Base-by-base conservation (phyloP, 805 yeast species). In the Saccharomyces eubayanus region DNA sequence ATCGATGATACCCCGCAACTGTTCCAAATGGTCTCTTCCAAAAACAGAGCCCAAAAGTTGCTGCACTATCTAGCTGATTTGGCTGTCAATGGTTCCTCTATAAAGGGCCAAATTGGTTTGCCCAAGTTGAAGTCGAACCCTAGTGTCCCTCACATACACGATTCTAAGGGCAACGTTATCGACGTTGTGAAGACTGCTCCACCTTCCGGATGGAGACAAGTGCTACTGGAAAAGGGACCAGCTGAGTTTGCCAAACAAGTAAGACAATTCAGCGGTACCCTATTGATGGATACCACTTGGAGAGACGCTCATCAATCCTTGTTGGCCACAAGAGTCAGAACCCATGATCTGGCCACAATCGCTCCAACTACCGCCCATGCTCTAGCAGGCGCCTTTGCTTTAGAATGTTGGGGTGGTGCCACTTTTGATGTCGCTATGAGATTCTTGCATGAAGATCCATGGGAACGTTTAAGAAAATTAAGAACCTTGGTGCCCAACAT, bases 401-500 rank as follows among this genome's bases (percentile, higher is more conserved):
- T 92, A 53, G 99, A 92, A 75, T 92, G 97, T 77, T 92, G 99
- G 99, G 99, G 99, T 74, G 99, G 99, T 72, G 98, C 99, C 53
- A 92, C 99, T 41, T 92, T 92, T 67, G 99, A 92, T 68, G 98
- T 92, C 53, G 85, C 96, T 53, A 90, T 92, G 97, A 83, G 98
- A 72, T 92, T 92, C 80, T 78, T 92, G 64, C 89, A 91, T 72
- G 99, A 92, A 77, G 97, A 90, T 71, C 99, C 99, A 59, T 92
- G 99, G 99, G 95, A 80, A 55, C 83, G 99, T 74, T 79, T 92
- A 71, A 82, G 95, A 71, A 80, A 83, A 72, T 77, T 92, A 72
- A 82, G 98, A 73, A 80, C 80, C 66, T 79, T 85, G 53, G 97
- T 94, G 58, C 99, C 99, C 67, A 92, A 92, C 75, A 89, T 92